phyloP scores from a whole-genome alignment of 2,329 filamentous ascomycete species.

The Karstenula rhodostoma region DNA sequence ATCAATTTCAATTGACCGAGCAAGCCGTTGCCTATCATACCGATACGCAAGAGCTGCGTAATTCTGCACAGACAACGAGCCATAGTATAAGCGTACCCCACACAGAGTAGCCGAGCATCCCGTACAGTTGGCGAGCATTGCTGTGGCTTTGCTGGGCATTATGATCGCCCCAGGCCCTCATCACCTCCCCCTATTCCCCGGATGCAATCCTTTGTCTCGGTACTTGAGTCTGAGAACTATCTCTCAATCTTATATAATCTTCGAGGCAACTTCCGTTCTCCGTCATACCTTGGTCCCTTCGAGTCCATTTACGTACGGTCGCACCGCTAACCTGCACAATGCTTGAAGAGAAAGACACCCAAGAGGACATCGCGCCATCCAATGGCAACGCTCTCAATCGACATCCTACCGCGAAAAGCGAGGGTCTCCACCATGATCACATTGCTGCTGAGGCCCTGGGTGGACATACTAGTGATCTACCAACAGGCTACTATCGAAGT shows the following conservation, averaged over 20 bases:
- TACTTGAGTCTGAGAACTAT: neutral
- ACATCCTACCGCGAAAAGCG: constrained; percentile 14
- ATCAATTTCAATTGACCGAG: neutral
- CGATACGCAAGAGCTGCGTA: neutral
- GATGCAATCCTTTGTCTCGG: neutral
- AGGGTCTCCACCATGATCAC: constrained; percentile 40
- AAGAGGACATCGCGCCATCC: constrained; percentile 20
- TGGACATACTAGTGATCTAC: constrained; percentile 34
- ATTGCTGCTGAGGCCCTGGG: constrained; percentile 40
- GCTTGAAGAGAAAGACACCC: constrained; percentile 31
- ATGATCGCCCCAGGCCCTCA: neutral
- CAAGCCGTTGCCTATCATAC: neutral
- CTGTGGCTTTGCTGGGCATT: constrained; percentile 2
- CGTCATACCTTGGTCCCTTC: neutral
- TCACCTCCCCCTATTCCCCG: neutral
- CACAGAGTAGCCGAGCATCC: neutral
- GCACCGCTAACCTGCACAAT: constrained; percentile 17
- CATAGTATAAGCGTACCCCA: neutral
- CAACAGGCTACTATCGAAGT: constrained; percentile 36
- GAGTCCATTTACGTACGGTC: neutral
- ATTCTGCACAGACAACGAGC: neutral
- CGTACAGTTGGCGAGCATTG: neutral
- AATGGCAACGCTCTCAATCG: constrained; percentile 17
- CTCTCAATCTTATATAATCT: neutral
- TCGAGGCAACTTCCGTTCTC: neutral